Base-by-base conservation (phyloP, 139 green algal species). In the Picochlorum costavermella region DNA sequence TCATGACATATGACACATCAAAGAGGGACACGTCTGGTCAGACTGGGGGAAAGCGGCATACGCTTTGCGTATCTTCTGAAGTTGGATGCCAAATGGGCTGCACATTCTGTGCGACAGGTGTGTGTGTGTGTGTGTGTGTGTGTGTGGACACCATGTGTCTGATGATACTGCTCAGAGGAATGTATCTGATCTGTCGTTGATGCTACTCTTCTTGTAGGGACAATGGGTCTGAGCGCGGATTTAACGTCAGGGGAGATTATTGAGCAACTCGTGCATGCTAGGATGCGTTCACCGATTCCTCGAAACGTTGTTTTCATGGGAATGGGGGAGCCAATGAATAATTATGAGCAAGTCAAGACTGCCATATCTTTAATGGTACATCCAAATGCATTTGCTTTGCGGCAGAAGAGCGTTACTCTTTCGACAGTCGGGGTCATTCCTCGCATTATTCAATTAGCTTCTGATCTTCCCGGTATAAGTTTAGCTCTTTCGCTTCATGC, bases 271-370 rank as follows among this genome's bases (percentile, higher is more conserved):
- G 75, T 95, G 45, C 84, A 95, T 55, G 92, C 92, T 1, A 30
- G 36, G 0, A 70, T 90, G 4, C 26, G 14, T 16, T 55, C 65
- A 14, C 17, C 50, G 14, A 20, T 68, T 2, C 58, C 67, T 30
- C 74, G 86, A 17, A 98, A 98, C 71, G 74, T 97, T 3, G 92
- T 96, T 5, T 98, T 98, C 76, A 98, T 98, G 92, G 90, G 88
- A 57, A 96, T 96, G 92, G 92, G 92, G 1, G 92, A 98, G 80
- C 93, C 93, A 2, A 72, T 98, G 46, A 92, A 95, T 80, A 98
- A 98, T 77, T 98, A 97, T 69, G 71, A 79, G 2, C 74, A 85
- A 0, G 92, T 98, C 2, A 59, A 68, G 16, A 56, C 63, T 2
- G 90, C 93, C 0, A 79, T 95, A 5, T 3, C 46, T 2, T 55